Evolutionary conservation across 495 filamentous ascomycete species (phyloP).

Genomic region (Cetradonia linearis): DNA sequence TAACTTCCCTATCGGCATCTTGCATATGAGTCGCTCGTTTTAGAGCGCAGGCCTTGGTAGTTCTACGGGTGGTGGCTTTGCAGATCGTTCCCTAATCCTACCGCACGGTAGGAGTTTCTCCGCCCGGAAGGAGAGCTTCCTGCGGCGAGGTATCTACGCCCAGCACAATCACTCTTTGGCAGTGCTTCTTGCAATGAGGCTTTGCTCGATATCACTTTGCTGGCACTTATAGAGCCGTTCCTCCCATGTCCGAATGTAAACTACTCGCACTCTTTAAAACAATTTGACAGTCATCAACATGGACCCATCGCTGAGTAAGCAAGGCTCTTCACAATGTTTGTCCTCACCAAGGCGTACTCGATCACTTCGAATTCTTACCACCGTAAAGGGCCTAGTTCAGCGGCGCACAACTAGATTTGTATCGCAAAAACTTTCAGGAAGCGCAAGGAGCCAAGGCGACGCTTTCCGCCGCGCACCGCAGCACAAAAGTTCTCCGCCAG

Average conservation of each 20-base stretch:
- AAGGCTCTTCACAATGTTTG: not conserved
- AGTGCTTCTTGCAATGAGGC: constrained; percentile 12
- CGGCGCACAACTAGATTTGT: constrained; percentile 4
- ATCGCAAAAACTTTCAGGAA: constrained; percentile 6
- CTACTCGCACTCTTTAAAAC: not conserved
- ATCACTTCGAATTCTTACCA: constrained; percentile 9
- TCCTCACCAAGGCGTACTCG: not conserved
- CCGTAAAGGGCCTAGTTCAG: constrained; percentile 16
- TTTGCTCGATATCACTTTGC: constrained; percentile 4
- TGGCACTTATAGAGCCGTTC: not conserved
- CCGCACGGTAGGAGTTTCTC: not conserved
- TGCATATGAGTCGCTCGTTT: not conserved
- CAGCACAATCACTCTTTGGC: not conserved
- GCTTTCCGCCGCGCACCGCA: not conserved
- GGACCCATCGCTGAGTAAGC: not conserved
- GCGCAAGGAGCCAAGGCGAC: not conserved
- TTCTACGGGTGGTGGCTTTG: constrained; percentile 1
- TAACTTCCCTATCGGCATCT: not conserved
- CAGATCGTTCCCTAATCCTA: not conserved
- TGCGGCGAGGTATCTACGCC: constrained; percentile 7
- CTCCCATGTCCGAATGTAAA: not conserved
- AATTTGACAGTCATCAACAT: not conserved
- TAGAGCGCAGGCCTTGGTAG: not conserved
- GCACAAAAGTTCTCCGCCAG: not conserved
- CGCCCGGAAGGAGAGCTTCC: not conserved